phyloP scores from a whole-genome alignment of 441 rosid genomes.

The Jatropha multifida region DNA sequence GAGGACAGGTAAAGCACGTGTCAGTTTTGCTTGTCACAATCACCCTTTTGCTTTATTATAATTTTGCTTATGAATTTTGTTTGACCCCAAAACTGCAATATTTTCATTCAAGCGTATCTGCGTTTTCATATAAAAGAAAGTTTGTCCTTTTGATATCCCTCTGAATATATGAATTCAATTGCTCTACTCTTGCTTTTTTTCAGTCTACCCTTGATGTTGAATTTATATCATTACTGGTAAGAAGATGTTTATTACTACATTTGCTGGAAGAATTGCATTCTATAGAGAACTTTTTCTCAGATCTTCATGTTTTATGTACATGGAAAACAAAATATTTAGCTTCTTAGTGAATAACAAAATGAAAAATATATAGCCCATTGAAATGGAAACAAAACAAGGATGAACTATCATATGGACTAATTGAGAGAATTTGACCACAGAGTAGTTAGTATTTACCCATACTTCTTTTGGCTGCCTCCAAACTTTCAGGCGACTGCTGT shows the following conservation, averaged over 20 bases:
- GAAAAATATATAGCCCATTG: not conserved
- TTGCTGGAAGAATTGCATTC: not conserved
- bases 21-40: not conserved
- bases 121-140: not conserved
- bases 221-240: not conserved
- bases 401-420: not conserved
- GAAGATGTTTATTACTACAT: not conserved
- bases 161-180: not conserved
- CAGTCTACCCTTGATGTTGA: not conserved
- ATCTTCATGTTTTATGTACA: not conserved
- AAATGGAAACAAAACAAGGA: not conserved
- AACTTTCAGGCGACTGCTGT: conserved; percentile 82
- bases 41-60: not conserved
- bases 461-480: conserved; percentile 11
- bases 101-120: not conserved
- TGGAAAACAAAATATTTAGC: not conserved
- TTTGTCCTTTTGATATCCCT: not conserved
- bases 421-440: not conserved
- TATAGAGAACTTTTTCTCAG: not conserved
- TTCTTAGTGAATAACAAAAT: not conserved
- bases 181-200: not conserved
- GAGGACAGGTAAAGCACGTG: conserved; percentile 73
- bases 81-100: not conserved
- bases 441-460: not conserved
- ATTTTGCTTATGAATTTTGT: not conserved